These are phyloP conservation scores for Calonectria hongkongensis DNA, from an alignment of 2,329 filamentous ascomycete genomes.

Conservation along the genomic window DNA sequence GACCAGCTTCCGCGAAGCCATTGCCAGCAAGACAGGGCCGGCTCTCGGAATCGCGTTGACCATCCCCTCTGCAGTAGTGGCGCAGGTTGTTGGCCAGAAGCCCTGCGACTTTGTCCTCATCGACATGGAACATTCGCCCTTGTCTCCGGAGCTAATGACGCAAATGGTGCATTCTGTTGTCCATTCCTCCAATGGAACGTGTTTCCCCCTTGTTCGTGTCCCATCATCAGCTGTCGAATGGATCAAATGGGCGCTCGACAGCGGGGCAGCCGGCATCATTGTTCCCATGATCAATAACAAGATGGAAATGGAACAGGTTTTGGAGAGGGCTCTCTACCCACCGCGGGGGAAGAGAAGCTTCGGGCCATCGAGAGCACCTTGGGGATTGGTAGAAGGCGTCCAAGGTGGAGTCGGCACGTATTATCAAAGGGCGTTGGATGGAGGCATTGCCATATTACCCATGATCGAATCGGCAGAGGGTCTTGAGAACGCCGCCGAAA, in stretches of 20 bases:
- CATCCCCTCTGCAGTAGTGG: neutral
- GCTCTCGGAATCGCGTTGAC: constrained; percentile 11
- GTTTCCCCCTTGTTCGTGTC: constrained; percentile 20
- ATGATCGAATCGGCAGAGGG: constrained; percentile 25
- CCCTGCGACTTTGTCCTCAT: constrained; percentile 15
- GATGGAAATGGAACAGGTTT: neutral
- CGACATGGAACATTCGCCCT: constrained; percentile 26
- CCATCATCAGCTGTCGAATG: constrained; percentile 24
- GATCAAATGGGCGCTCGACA: constrained; percentile 31
- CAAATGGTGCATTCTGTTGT: constrained; percentile 25
- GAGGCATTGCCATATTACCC: constrained; percentile 14
- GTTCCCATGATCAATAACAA: constrained; percentile 25
- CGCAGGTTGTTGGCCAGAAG: constrained; percentile 21
- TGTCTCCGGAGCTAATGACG: constrained; percentile 2
- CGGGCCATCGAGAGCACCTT: constrained; percentile 18
- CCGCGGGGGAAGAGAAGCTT: constrained; percentile 14
- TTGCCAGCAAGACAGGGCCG: neutral
- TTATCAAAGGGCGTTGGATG: constrained; percentile 6
- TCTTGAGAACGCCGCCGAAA: constrained; percentile 9
- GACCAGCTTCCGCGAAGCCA: no score
- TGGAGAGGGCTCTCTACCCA: neutral
- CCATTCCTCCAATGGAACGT: constrained; percentile 11
- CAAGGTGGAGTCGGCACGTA: constrained; percentile 16
- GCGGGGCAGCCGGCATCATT: constrained; percentile 22
- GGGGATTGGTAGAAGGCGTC: constrained; percentile 16